phyloP scores from a whole-genome alignment of 2,329 filamentous ascomycete species.

The Beauveria sp. region DNA sequence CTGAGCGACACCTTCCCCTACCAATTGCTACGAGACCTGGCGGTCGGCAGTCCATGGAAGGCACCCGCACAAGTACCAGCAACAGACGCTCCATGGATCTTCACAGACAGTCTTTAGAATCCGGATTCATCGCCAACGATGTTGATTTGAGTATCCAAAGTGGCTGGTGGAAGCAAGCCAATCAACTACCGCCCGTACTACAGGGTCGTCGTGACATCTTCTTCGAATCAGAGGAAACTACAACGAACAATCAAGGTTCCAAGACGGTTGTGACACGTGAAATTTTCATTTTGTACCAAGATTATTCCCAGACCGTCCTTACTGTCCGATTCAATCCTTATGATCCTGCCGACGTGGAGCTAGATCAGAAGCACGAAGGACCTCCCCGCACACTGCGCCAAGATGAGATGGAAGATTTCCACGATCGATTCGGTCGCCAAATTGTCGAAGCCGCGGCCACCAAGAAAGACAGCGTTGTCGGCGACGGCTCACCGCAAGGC shows the following conservation, averaged over 20 bases:
- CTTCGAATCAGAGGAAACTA: constrained; percentile 73
- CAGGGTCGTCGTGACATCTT: constrained; percentile 78
- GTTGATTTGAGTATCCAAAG: constrained; percentile 68
- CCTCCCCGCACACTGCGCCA: constrained; percentile 78
- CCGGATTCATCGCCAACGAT: constrained; percentile 80
- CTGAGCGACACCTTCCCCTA: constrained; percentile 34
- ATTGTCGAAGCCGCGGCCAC: constrained; percentile 63
- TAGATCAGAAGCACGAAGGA: constrained; percentile 81
- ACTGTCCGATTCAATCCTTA: constrained; percentile 70
- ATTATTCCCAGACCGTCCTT: constrained; percentile 92
- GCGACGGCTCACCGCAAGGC: constrained; percentile 71
- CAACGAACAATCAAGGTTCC: constrained; percentile 59
- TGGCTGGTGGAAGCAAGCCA: constrained; percentile 82
- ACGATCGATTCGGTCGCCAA: constrained; percentile 70
- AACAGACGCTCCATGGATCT: constrained; percentile 64
- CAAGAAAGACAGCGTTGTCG: constrained; percentile 74
- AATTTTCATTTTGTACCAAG: constrained; percentile 82
- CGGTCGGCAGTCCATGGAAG: constrained; percentile 27
- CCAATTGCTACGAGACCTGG: constrained; percentile 23
- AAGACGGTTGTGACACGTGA: constrained; percentile 69
- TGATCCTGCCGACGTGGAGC: constrained; percentile 61
- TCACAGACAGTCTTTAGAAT: constrained; percentile 64
- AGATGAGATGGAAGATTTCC: constrained; percentile 84
- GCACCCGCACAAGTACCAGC: constrained; percentile 31
- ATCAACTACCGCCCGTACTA: constrained; percentile 71